Conservation (phyloP, 306 rosid species). For the Castanea mollissima region DNA sequence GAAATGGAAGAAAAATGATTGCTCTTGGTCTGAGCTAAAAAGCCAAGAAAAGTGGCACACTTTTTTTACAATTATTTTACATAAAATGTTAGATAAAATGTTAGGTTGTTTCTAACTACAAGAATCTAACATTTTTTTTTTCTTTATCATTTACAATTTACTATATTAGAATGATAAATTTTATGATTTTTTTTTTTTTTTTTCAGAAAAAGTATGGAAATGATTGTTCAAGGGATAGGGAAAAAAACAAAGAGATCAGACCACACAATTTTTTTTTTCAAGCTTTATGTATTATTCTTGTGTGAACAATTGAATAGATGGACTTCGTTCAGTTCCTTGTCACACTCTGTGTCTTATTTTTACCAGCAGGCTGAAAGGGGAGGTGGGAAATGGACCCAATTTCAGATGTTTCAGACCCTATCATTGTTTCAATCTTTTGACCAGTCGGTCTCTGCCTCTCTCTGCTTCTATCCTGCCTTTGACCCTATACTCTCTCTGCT, state of each 20-base stretch:
- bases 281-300: background rate
- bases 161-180: no score
- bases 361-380: background rate
- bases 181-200: no score
- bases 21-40: no score
- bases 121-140: no score
- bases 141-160: no score
- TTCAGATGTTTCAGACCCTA: slow-evolving; percentile 20
- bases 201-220: no score
- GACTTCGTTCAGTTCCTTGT: background rate
- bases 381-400: slow-evolving; percentile 38
- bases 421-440: slow-evolving; percentile 31
- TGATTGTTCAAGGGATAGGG: background rate
- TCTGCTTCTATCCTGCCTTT: slow-evolving; percentile 11
- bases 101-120: no score
- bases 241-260: background rate
- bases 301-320: background rate
- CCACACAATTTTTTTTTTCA: no score
- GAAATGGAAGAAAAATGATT: no score
- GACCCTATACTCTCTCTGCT: slow-evolving; percentile 11
- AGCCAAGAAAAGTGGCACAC: no score
- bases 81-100: no score
- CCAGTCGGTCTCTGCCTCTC: background rate
- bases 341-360: background rate
- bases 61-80: no score